A percentile compares a stretch with the other conserved stretches of the same genome.
Conservation (phyloP, 805 yeast genomes). For the Pichia cabralensis region DNA sequence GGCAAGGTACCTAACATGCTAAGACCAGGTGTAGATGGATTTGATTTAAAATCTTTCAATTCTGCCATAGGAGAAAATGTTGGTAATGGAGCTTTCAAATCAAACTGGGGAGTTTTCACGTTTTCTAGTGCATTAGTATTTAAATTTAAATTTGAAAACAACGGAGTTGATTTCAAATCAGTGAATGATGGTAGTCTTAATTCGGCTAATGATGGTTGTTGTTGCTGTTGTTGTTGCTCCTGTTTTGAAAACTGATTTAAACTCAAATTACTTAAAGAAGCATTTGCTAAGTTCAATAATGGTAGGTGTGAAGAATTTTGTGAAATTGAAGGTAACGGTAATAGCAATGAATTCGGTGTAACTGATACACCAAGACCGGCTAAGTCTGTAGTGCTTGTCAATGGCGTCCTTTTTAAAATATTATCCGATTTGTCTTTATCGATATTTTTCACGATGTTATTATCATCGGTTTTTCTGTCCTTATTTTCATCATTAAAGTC, state of each 20-base stretch:
- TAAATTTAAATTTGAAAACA: too few relatives aligned
- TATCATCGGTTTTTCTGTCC: background rate
- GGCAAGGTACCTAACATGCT: too few relatives aligned
- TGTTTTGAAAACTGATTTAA: conserved; percentile 3
- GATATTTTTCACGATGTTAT: background rate
- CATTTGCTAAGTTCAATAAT: conserved; percentile 6
- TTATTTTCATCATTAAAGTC: background rate
- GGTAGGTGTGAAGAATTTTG: background rate
- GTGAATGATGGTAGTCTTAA: conserved; percentile 10
- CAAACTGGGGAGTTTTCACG: conserved; percentile 3
- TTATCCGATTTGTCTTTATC: background rate
- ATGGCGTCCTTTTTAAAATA: background rate
- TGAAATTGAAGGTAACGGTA: conserved; percentile 2
- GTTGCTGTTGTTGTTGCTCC: conserved; percentile 1
- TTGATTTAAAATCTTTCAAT: too few relatives aligned
- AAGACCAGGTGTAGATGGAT: too few relatives aligned
- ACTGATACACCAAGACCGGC: conserved; percentile 1
- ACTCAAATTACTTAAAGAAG: conserved; percentile 3
- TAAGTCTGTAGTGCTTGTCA: background rate
- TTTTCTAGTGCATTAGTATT: too few relatives aligned
- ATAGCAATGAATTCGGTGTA: background rate
- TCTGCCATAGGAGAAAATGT: conserved; percentile 7
- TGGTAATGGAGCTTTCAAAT: conserved; percentile 2
- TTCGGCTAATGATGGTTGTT: conserved; percentile 4
- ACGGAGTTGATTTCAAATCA: conserved; percentile 6